Evolutionary conservation across 768 basidiomycete species (phyloP), one percentile per base, ranked within the genome.

Genomic region (Naganishia kalamii): DNA sequence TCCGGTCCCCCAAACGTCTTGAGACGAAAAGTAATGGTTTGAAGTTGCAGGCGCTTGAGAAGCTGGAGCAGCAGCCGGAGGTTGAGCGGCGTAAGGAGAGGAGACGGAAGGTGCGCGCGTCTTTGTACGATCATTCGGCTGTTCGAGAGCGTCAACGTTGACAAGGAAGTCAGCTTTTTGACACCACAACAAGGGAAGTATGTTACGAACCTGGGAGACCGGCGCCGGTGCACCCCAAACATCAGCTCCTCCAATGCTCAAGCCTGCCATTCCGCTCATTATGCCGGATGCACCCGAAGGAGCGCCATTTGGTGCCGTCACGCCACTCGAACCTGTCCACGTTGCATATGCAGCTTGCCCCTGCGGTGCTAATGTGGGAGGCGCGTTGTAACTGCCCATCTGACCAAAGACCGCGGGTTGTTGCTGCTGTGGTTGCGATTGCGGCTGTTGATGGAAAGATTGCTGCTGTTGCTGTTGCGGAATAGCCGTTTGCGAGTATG

Each of bases 21-120:
- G 62, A 11, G 62, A 62, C 8, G 66, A 68, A 29, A 64, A 57
- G 51, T 49, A 68, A n/a, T 63, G 62, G 29, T 54, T 67, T 32
- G 33, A 35, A 10, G 46, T 27, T n/a, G 47, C n/a, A 40, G 35
- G 4, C 15, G 50, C 41, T 10, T 21, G 40, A 13, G 54, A 21
- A 21, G 1, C 23, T 29, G 44, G 23, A n/a, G 35, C 21, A 3
- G 27, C 35, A 29, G 52, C 30, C 7, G 46, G 35, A 15, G 32
- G 19, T 49, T 25, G 46, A 59, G 65, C 21, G 25, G 48, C 23
- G 25, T 5, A 19, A 50, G 48, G 48, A 6, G 48, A 50, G 7
- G 25, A 50, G 29, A 50, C 48, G 29, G 29, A 44, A 6, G 35
- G 32, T 33, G 62, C 13, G 30, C 7, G 33, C 30, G 50, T 32